Evolutionary conservation across 2,329 filamentous ascomycete genomes (phyloP).

Genomic region (Aspergillus latus): DNA sequence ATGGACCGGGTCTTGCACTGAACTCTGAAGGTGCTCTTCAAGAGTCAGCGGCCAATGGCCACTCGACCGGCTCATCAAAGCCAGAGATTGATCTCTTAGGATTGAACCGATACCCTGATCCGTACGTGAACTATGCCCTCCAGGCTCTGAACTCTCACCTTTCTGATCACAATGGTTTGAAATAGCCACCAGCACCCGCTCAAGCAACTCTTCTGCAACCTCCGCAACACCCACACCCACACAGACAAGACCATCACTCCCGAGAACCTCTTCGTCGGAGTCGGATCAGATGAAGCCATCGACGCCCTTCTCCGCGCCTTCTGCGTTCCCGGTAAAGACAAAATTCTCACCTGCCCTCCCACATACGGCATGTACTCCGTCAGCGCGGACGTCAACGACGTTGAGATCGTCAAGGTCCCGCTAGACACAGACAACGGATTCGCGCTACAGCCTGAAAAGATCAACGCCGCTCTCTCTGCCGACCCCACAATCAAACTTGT

Average conservation of each 20-base stretch:
- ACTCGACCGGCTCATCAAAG: slow-evolving; percentile 42
- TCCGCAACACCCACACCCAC: slow-evolving; percentile 81
- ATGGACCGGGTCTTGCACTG: slow-evolving; percentile 72
- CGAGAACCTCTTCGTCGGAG: slow-evolving; percentile 87
- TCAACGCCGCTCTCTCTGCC: slow-evolving; percentile 64
- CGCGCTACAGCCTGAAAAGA: slow-evolving; percentile 67
- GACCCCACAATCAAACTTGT: slow-evolving; percentile 75
- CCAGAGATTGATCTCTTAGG: slow-evolving; percentile 73
- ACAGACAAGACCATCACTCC: slow-evolving; percentile 71
- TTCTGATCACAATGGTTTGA: not conserved
- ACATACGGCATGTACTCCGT: slow-evolving; percentile 99
- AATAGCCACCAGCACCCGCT: slow-evolving; percentile 74
- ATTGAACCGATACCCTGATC: slow-evolving; percentile 93
- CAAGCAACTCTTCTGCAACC: slow-evolving; percentile 80
- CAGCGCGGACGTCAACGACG: slow-evolving; percentile 90
- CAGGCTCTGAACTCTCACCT: not conserved
- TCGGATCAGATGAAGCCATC: slow-evolving; percentile 95
- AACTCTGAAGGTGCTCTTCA: slow-evolving; percentile 50
- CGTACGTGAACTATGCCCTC: slow-evolving; percentile 44
- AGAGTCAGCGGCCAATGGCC: slow-evolving; percentile 42
- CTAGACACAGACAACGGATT: slow-evolving; percentile 72
- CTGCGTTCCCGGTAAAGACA: slow-evolving; percentile 81
- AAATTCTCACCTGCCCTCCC: slow-evolving; percentile 90
- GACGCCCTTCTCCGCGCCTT: slow-evolving; percentile 92
- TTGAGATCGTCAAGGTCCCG: slow-evolving; percentile 82